Evolutionary conservation across 106 monocot genomes (phyloP).

Genomic region (Acorus calamus): DNA sequence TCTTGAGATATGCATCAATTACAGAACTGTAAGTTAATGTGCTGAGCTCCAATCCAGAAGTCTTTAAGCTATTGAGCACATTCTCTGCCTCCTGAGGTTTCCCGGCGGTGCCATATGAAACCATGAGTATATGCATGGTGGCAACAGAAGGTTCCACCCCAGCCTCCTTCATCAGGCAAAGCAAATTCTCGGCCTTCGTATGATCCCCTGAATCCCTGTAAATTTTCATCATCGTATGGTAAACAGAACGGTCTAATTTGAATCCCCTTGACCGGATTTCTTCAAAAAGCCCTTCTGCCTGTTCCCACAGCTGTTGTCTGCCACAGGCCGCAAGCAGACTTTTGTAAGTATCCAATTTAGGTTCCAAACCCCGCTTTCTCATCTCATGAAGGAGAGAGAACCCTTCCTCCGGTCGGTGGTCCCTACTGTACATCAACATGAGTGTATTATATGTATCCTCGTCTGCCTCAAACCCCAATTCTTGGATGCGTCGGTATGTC

Average conservation of each 20-base stretch:
- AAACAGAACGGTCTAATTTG: slow-evolving; percentile 60
- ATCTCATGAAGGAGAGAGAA: slow-evolving; percentile 74
- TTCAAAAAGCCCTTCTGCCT: slow-evolving; percentile 77
- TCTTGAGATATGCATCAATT: slow-evolving; percentile 88
- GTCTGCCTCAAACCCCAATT: slow-evolving; percentile 39
- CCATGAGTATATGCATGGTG: slow-evolving; percentile 96
- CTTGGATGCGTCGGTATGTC: slow-evolving; percentile 49
- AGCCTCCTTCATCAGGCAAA: slow-evolving; percentile 65
- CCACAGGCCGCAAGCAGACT: slow-evolving; percentile 84
- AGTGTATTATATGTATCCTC: slow-evolving; percentile 77
- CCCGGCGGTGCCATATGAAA: slow-evolving; percentile 68
- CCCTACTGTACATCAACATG: slow-evolving; percentile 81
- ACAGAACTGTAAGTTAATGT: slow-evolving; percentile 85
- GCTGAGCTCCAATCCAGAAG: slow-evolving; percentile 40
- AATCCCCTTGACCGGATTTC: slow-evolving; percentile 42
- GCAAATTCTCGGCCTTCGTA: slow-evolving; percentile 67
- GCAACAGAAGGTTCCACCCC: slow-evolving; percentile 83
- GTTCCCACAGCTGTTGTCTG: slow-evolving; percentile 61
- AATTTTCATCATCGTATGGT: slow-evolving; percentile 92
- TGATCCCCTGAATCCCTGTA: slow-evolving; percentile 77
- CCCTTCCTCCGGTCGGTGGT: slow-evolving; percentile 80
- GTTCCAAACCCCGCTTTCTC: slow-evolving; percentile 54
- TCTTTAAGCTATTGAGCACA: slow-evolving; percentile 68
- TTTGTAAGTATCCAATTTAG: slow-evolving; percentile 79
- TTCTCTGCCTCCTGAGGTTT: slow-evolving; percentile 71